Conservation (phyloP, 2,329 filamentous ascomycete species). For the Paecilomyces sp. region DNA sequence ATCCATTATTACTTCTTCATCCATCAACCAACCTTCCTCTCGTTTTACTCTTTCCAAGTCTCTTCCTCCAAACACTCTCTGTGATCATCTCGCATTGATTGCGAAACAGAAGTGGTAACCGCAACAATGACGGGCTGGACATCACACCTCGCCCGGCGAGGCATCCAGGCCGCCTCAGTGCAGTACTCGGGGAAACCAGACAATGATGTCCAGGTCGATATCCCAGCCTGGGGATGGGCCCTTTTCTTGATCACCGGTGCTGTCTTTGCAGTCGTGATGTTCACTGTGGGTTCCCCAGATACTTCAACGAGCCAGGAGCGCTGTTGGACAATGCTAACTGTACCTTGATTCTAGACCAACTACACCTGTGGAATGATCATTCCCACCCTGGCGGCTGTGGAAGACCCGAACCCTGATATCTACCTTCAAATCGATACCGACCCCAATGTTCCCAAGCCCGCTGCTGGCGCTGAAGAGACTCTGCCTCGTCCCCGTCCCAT, state of each 20-base stretch:
- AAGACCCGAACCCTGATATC: constrained; percentile 50
- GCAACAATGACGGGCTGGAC: background rate
- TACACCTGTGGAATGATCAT: constrained; percentile 58
- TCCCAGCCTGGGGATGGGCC: constrained; percentile 18
- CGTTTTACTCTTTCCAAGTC: background rate
- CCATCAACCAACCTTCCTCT: background rate
- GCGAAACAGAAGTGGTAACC: background rate
- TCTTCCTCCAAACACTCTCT: background rate
- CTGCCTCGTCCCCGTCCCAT: constrained; percentile 50
- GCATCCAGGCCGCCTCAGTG: constrained; percentile 23
- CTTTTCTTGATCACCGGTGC: constrained; percentile 21
- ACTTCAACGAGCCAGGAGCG: background rate
- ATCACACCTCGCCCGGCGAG: constrained; percentile 27
- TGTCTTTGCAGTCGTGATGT: constrained; percentile 14
- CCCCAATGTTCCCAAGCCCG: constrained; percentile 19
- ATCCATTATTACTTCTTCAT: background rate
- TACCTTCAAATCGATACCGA: constrained; percentile 44
- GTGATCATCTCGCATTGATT: background rate
- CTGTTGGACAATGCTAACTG: background rate
- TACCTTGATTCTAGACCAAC: constrained; percentile 26
- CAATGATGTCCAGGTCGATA: constrained; percentile 13
- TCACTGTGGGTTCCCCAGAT: constrained; percentile 18
- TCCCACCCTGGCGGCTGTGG: constrained; percentile 57
- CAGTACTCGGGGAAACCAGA: constrained; percentile 13
- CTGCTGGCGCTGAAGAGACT: constrained; percentile 34